Percentiles rank a stretch among this genome's conserved stretches.
Evolutionary conservation across 2,329 filamentous ascomycete species (phyloP).

Genomic region (Trichophyton rubrum): DNA sequence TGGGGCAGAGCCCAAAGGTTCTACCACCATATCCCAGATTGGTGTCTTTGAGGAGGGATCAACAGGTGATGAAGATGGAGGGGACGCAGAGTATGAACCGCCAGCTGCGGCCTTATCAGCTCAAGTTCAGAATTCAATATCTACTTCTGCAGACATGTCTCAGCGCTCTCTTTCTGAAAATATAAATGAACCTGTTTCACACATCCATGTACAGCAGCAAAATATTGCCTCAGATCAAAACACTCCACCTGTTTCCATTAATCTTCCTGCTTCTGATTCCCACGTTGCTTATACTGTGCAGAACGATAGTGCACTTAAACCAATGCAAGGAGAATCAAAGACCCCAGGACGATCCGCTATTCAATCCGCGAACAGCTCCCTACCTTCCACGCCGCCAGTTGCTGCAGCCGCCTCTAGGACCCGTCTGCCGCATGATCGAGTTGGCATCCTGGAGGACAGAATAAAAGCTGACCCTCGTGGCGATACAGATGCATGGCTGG

Average conservation of each 20-base stretch:
- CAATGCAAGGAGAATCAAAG: slow-evolving; percentile 21
- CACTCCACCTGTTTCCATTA: slow-evolving; percentile 37
- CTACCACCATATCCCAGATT: slow-evolving; percentile 33
- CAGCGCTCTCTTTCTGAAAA: slow-evolving; percentile 44
- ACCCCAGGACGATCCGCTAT: slow-evolving; percentile 14
- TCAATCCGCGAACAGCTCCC: slow-evolving; percentile 26
- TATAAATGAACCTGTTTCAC: slow-evolving; percentile 43
- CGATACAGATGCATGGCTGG: slow-evolving; percentile 83
- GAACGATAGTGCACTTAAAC: slow-evolving; percentile 27
- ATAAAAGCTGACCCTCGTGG: slow-evolving; percentile 86
- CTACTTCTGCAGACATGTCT: slow-evolving; percentile 38
- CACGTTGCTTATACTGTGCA: slow-evolving; percentile 35
- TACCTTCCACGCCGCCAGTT: slow-evolving; percentile 30
- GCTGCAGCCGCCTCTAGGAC: slow-evolving; percentile 37
- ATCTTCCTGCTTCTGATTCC: slow-evolving; percentile 38
- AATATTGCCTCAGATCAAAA: slow-evolving; percentile 41
- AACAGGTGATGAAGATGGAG: slow-evolving; percentile 40
- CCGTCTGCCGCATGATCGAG: slow-evolving; percentile 57
- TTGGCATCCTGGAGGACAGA: slow-evolving; percentile 75
- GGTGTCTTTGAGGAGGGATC: slow-evolving; percentile 53
- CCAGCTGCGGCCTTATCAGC: slow-evolving; percentile 32
- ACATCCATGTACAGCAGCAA: slow-evolving; percentile 50
- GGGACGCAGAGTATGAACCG: slow-evolving; percentile 42
- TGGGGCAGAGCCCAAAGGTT: slow-evolving; percentile 24
- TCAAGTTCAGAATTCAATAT: slow-evolving; percentile 38